Evolutionary conservation across 352 stramenopile genomes (phyloP).

Genomic region (Globisporangium takayamanum): DNA sequence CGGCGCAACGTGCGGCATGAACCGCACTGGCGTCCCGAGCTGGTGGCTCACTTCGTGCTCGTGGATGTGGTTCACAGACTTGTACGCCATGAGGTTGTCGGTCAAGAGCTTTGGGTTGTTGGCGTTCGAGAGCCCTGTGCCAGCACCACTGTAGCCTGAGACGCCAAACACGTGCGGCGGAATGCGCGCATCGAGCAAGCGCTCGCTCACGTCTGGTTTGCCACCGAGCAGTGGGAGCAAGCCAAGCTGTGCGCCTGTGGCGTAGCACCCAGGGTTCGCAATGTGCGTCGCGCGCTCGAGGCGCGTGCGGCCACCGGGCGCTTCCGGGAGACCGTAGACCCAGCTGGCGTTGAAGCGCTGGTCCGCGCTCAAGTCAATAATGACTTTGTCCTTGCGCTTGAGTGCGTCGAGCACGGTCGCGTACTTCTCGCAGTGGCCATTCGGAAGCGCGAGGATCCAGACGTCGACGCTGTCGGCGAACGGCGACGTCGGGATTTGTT

Average conservation of each 20-base stretch:
- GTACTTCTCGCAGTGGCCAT: conserved; percentile 83
- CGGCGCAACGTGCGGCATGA: conserved; percentile 91
- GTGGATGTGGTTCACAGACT: conserved; percentile 88
- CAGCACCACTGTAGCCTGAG: conserved; percentile 85
- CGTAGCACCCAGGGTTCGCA: conserved; percentile 86
- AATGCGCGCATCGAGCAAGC: conserved; percentile 52
- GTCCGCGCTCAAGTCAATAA: conserved; percentile 86
- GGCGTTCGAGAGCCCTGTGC: conserved; percentile 70
- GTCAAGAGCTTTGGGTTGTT: conserved; percentile 76
- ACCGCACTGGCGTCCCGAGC: conserved; percentile 75
- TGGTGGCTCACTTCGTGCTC: conserved; percentile 84
- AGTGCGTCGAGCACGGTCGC: conserved; percentile 61
- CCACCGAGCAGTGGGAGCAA: conserved; percentile 73
- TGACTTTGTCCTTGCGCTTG: conserved; percentile 59
- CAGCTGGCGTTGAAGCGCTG: conserved; percentile 84
- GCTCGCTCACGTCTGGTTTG: conserved; percentile 43
- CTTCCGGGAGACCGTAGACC: conserved; percentile 83
- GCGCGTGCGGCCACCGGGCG: conserved; percentile 45
- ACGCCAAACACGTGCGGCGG: conserved; percentile 84
- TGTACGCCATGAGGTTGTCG: conserved; percentile 89
- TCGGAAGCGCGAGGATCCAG: conserved; percentile 84
- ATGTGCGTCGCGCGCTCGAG: conserved; percentile 74
- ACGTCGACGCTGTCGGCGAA: conserved; percentile 79
- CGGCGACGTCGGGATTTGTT: conserved; percentile 59
- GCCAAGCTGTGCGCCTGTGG: conserved; percentile 72